Evolutionary conservation across 2,329 filamentous ascomycete species (phyloP).

Genomic region (Hypomyces perniciosus): DNA sequence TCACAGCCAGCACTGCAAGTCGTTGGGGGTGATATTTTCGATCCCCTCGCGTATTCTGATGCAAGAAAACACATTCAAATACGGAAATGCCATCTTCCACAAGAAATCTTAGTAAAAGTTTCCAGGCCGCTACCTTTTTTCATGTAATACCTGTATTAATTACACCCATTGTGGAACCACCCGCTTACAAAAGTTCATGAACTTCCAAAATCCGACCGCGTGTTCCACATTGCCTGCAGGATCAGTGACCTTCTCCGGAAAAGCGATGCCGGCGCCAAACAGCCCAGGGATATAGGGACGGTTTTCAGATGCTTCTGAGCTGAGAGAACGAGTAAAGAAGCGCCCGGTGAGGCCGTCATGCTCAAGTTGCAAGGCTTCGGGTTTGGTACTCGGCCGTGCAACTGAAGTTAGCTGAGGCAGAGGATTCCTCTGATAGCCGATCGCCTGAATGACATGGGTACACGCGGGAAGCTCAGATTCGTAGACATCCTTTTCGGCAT

Average conservation of each 20-base stretch:
- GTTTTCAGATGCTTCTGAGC: slow-evolving; percentile 6
- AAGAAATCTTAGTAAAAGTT: no score
- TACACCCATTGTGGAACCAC: slow-evolving; percentile 35
- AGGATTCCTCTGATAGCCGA: slow-evolving; percentile 49
- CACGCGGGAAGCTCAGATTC: slow-evolving; percentile 41
- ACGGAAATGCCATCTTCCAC: no score
- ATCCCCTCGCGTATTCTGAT: no score
- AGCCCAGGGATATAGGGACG: slow-evolving; percentile 41
- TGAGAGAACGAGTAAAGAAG: slow-evolving; percentile 11
- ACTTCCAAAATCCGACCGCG: slow-evolving; percentile 59
- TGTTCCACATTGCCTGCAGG: slow-evolving; percentile 55
- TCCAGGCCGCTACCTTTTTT: no score
- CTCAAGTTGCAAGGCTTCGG: slow-evolving; percentile 39
- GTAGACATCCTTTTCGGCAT: slow-evolving; percentile 40
- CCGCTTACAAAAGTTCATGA: slow-evolving; percentile 56
- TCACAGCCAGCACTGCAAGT: no score
- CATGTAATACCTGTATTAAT: no score
- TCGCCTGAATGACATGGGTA: slow-evolving; percentile 50
- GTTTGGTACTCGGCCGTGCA: slow-evolving; percentile 16
- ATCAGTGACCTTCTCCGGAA: slow-evolving; percentile 55
- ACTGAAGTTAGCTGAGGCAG: slow-evolving; percentile 40
- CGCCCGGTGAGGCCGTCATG: slow-evolving; percentile 27
- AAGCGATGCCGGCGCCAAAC: slow-evolving; percentile 59
- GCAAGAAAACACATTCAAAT: no score
- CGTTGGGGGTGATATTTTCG: no score